Evolutionary conservation across 768 basidiomycete genomes (phyloP), one percentile per base, ranked within the genome.

Genomic region (Mycena vitilis): DNA sequence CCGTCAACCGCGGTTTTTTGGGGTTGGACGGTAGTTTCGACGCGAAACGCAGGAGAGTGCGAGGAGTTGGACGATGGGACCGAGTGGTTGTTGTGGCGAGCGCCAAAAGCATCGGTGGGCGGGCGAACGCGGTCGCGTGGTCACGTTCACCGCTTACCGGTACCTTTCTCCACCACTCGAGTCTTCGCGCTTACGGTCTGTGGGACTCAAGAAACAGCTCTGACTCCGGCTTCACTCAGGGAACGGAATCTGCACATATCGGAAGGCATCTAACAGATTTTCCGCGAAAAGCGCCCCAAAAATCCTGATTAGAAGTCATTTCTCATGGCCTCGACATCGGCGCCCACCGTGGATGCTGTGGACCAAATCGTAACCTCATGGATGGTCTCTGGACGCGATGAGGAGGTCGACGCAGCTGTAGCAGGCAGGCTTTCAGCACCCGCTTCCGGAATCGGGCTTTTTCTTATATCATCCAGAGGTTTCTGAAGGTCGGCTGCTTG

Each of bases 301-400:
- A 23, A 8, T 12, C 13, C 52, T 36, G 16, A 12, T 15, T 40
- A 10, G 22, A 48, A 59, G 45, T 16, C 34, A 36, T 37, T 48
- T 37, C 38, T 37, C 54, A 49, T 47, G 67, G 44, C 67, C 63
- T 69, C 57, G 51, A 66, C 49, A 25, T 58, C 63, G 8, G 47
- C 63, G 42, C 23, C 47, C n/a, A 42, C 61, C 25, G 51, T 53
- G 45, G 61, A 56, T 34, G 49, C 70, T 53, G 79, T 82, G 23
- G 84, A 86, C 63, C 86, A 89, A 60, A 80, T 87, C 18, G 85
- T 93, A 44, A 85, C 86, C 71, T 92, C 91, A 23, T 95, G 91
- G 91, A 88, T 94, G 75, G 88, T 85, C 23, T 84, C 90, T 15
- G 85, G 84, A 47, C 82, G 86, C 61, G 88, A 90, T 44, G 81